These are phyloP conservation scores for Dioszegia crocea DNA, from an alignment of 768 basidiomycete species.

Conservation along the genomic window DNA sequence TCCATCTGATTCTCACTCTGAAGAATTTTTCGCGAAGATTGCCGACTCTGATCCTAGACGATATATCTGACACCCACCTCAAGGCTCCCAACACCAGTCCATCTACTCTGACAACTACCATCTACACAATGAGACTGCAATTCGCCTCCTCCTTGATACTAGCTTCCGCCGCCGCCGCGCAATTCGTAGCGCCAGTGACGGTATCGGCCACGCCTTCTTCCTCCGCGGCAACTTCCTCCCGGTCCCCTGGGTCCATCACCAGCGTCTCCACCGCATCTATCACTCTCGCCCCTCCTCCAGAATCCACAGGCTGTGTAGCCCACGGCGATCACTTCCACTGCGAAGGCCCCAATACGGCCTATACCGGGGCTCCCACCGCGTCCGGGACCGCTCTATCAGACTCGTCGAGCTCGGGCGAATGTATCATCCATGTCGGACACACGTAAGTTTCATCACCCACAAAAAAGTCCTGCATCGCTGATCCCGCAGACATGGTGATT, in stretches of 20 bases:
- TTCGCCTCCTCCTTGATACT: slow-evolving; percentile 1
- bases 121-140: neutral
- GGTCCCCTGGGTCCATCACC: neutral
- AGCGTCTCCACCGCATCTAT: slow-evolving; percentile 4
- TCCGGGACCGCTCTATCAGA: slow-evolving; percentile 10
- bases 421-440: slow-evolving; percentile 27
- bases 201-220: neutral
- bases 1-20: no score
- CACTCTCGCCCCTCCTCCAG: slow-evolving; percentile 21
- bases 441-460: slow-evolving; percentile 5
- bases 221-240: slow-evolving; percentile 4
- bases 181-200: slow-evolving; percentile 1
- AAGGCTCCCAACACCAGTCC: neutral
- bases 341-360: slow-evolving; percentile 13
- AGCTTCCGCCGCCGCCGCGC: neutral
- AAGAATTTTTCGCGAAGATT: neutral
- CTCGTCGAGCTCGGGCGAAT: slow-evolving; percentile 21
- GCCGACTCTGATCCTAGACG: neutral
- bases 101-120: neutral
- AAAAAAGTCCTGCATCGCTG: neutral
- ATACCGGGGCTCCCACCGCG: neutral
- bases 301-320: slow-evolving; percentile 19
- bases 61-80: no score
- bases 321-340: slow-evolving; percentile 33
- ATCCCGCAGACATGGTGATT: slow-evolving; percentile 39